These are phyloP conservation scores for Adiantum capillusveneris DNA, from an alignment of 75 land plant species.

Conservation along the genomic window DNA sequence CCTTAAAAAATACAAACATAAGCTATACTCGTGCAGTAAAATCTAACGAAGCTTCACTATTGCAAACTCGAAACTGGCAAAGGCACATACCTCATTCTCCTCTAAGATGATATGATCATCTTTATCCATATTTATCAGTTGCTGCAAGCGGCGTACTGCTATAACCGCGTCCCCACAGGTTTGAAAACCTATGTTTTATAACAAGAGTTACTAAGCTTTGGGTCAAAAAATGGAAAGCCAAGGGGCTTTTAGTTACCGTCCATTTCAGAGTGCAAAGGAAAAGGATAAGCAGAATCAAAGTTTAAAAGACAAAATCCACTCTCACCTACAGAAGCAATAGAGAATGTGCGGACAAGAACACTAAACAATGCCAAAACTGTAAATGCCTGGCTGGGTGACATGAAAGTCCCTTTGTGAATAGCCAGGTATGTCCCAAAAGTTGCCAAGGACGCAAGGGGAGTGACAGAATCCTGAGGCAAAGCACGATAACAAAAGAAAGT, in stretches of 20 bases:
- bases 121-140: slow-evolving; percentile 16
- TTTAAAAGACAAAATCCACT: not conserved
- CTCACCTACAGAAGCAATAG: slow-evolving; percentile 19
- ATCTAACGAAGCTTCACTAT: too few relatives aligned
- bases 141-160: slow-evolving; percentile 17
- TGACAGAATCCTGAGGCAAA: slow-evolving; percentile 15
- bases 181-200: slow-evolving; percentile 16
- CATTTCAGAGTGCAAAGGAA: too few relatives aligned
- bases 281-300: too few relatives aligned
- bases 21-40: too few relatives aligned
- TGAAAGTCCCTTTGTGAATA: slow-evolving; percentile 12
- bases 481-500: too few relatives aligned
- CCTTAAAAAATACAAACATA: too few relatives aligned
- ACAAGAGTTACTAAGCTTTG: too few relatives aligned
- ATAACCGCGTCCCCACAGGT: slow-evolving; percentile 13
- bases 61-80: too few relatives aligned
- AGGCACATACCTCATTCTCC: not conserved
- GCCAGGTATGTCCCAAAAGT: slow-evolving; percentile 28
- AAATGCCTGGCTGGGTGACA: slow-evolving; percentile 20
- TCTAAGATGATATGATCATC: not conserved
- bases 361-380: slow-evolving; percentile 24
- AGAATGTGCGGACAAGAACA: slow-evolving; percentile 16
- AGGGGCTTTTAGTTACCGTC: too few relatives aligned
- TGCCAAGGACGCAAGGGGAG: slow-evolving; percentile 18
- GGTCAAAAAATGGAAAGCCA: too few relatives aligned